phyloP scores from a whole-genome alignment of 2,329 filamentous ascomycete genomes.

The Curvularia sp. region DNA sequence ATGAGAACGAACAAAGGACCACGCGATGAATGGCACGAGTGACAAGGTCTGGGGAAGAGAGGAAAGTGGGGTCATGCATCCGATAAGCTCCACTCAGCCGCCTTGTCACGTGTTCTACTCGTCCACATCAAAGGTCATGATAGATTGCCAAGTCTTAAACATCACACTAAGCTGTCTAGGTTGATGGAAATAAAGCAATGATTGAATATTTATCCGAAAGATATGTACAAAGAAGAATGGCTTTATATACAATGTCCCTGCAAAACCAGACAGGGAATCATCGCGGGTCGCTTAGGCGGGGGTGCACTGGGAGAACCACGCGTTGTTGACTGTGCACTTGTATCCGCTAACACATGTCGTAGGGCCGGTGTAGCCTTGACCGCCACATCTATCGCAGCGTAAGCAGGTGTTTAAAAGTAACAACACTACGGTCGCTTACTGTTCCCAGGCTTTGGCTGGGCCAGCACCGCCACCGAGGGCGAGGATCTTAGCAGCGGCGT shows the following conservation, averaged over 20 bases:
- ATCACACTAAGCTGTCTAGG: too few species aligned
- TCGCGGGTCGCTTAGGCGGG: background rate
- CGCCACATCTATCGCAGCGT: constrained; percentile 29
- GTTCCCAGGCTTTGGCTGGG: constrained; percentile 8
- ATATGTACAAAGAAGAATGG: constrained; percentile 26
- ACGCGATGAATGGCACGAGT: too few species aligned
- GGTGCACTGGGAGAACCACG: constrained; percentile 19
- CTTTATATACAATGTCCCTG: constrained; percentile 2
- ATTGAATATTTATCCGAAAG: constrained; percentile 15
- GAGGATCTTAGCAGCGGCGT: constrained; percentile 50
- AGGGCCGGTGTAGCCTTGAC: constrained; percentile 26
- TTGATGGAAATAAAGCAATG: background rate
- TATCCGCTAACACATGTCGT: constrained; percentile 27
- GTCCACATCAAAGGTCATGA: too few species aligned
- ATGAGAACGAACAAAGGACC: background rate
- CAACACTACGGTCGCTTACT: constrained; percentile 3
- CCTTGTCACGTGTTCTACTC: background rate
- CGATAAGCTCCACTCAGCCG: background rate
- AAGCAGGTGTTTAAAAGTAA: background rate
- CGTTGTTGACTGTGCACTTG: constrained; percentile 19
- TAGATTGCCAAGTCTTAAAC: background rate
- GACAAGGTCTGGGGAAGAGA: background rate
- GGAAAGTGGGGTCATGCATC: background rate
- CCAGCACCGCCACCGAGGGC: constrained; percentile 26
- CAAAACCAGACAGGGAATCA: background rate